Evolutionary conservation across 208 protist species (phyloP).

Genomic region (Trypanosoma mega): DNA sequence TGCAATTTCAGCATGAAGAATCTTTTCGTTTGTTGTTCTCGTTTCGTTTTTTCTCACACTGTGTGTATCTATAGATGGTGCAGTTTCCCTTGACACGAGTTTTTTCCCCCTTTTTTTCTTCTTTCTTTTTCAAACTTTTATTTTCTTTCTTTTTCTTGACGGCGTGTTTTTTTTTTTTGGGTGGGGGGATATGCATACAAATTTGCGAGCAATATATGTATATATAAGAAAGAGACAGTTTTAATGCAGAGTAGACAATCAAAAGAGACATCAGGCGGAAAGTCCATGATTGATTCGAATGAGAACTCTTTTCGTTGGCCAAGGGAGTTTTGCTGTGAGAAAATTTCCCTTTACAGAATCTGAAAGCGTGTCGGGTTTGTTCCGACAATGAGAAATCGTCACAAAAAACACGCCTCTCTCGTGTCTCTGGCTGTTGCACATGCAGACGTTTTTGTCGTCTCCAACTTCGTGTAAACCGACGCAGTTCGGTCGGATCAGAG

Average conservation of each 20-base stretch:
- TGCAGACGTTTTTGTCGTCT: slow-evolving; percentile 28
- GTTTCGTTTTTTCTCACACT: too few species aligned
- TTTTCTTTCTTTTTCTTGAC: slow-evolving; percentile 14
- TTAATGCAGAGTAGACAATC: too few species aligned
- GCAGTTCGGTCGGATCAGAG: slow-evolving; percentile 45
- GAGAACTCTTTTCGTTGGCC: not conserved
- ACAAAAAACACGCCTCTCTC: slow-evolving; percentile 44
- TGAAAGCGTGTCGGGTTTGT: slow-evolving; percentile 34
- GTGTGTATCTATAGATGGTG: too few species aligned
- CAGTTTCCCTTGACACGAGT: slow-evolving; percentile 55
- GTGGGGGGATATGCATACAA: too few species aligned
- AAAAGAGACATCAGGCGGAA: too few species aligned
- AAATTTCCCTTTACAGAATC: not conserved
- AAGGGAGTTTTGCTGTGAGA: not conserved
- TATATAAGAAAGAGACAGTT: too few species aligned
- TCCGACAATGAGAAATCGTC: slow-evolving; percentile 54
- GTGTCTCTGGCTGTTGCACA: slow-evolving; percentile 19
- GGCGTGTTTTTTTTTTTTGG: slow-evolving; percentile 8
- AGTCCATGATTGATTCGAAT: not conserved
- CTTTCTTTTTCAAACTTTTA: not conserved
- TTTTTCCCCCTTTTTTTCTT: not conserved
- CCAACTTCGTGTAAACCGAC: slow-evolving; percentile 59
- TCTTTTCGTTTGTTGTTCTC: too few species aligned
- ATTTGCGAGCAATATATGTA: too few species aligned
- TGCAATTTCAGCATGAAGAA: too few species aligned